Base-by-base conservation (phyloP, 2,329 filamentous ascomycete species). In the Pseudogymnoascus sp. region DNA sequence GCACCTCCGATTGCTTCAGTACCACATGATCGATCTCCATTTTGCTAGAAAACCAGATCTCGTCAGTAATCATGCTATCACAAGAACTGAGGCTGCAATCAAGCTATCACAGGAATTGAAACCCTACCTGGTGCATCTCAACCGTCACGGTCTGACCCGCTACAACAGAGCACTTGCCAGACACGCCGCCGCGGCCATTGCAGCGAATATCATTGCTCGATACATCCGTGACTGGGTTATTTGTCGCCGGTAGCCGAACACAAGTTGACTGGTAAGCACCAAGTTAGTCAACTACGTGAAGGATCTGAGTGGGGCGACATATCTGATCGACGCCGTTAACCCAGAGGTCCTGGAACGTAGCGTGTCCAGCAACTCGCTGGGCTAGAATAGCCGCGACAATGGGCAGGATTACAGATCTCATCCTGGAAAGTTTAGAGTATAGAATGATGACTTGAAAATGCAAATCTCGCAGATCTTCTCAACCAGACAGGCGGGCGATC, bases 1-100 rank as follows among this genome's bases (percentile, higher is more conserved):
- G 77, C 76, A 35, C 81, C 81, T 30, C 81, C 82, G 60, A 84
- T 81, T 22, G 80, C 81, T 65, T 81, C 76, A 52, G 73, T 75
- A 19, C 67, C 66, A 68, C 80, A 83, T 30, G 66, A 72, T 45
- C 80, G 76, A 67, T 82, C 78, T 58, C 74, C 74, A 16, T 73
- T 73, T 75, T 82, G 79, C 49, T 55, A 55, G 2, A 2, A 55
- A 33, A 12, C n/a, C 49, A 55, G 2, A 19, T 55, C 2, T 22
- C 0, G 49, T 55, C n/a, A 55, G 28, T 7, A 33, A 55, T n/a
- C 12, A 9, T 28, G 22, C 5, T 1, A n/a, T n/a, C 22, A 9
- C 14, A 49, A 11, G n/a, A 16, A 30, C 7, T 30, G 2, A 33
- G 4, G n/a, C n/a, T n/a, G n/a, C n/a, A 33, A 55, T n/a, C 12